Evolutionary conservation across 257 asterid species (phyloP).

Genomic region (Salvia splendens): DNA sequence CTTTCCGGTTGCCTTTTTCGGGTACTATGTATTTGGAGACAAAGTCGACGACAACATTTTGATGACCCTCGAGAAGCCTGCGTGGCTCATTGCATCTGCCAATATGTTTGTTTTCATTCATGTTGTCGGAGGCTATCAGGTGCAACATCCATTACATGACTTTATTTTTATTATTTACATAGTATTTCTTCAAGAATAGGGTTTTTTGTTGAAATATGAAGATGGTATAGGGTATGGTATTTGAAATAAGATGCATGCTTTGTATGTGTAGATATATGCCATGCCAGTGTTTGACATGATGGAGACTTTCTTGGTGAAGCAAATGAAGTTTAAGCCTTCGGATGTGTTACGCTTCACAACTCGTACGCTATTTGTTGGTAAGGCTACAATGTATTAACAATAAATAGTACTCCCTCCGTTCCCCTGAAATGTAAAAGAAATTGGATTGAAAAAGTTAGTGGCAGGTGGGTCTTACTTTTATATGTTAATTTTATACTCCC

Average conservation of each 20-base stretch:
- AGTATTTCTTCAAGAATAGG: too few relatives aligned
- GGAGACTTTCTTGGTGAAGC: slow-evolving; percentile 54
- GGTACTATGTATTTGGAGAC: slow-evolving; percentile 55
- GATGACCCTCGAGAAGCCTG: slow-evolving; percentile 47
- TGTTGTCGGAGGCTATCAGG: slow-evolving; percentile 77
- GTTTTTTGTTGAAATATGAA: too few relatives aligned
- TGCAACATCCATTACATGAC: too few relatives aligned
- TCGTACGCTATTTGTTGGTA: slow-evolving; percentile 61
- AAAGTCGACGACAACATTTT: slow-evolving; percentile 56
- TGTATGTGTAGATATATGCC: slow-evolving; percentile 46
- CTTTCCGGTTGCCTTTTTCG: slow-evolving; percentile 58
- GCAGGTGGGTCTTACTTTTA: too few relatives aligned
- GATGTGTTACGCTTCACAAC: slow-evolving; percentile 43
- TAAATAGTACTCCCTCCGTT: too few relatives aligned
- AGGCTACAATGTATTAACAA: slow-evolving; percentile 25
- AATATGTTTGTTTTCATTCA: slow-evolving; percentile 67
- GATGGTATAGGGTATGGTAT: too few relatives aligned
- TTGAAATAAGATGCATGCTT: background rate
- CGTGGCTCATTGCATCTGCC: slow-evolving; percentile 59
- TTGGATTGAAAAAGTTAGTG: too few relatives aligned
- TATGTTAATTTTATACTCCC: too few relatives aligned
- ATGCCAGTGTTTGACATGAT: slow-evolving; percentile 71
- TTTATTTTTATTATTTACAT: too few relatives aligned
- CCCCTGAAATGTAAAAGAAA: too few relatives aligned
- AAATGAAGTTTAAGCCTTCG: slow-evolving; percentile 49